phyloP scores from a whole-genome alignment of 2,329 filamentous ascomycete species.

The Cladophialophora immunda region DNA sequence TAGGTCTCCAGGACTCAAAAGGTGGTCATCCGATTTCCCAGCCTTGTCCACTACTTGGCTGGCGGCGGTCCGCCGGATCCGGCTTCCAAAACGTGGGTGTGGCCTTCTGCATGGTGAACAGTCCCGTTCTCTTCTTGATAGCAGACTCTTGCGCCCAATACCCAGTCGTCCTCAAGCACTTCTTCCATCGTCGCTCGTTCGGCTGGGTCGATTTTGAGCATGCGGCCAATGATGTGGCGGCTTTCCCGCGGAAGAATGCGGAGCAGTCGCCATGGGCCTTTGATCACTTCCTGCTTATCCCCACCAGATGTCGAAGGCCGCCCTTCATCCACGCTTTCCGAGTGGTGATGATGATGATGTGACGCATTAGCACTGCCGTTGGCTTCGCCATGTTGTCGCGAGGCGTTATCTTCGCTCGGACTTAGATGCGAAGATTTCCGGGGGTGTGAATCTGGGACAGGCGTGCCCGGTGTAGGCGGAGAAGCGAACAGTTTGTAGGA shows the following conservation, averaged over 20 bases:
- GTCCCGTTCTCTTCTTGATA: constrained; percentile 77
- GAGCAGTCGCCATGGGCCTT: constrained; percentile 89
- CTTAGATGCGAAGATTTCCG: constrained; percentile 42
- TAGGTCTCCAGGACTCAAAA: constrained; percentile 8
- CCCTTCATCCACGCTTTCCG: constrained; percentile 27
- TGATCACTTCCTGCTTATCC: constrained; percentile 79
- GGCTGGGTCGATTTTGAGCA: constrained; percentile 88
- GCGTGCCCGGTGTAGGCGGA: constrained; percentile 76
- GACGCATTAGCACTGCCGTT: constrained; percentile 33
- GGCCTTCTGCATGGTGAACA: constrained; percentile 76
- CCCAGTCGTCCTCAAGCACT: constrained; percentile 87
- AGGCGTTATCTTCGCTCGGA: constrained; percentile 25
- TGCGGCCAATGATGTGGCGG: constrained; percentile 85
- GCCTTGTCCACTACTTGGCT: constrained; percentile 31
- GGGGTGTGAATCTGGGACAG: constrained; percentile 52
- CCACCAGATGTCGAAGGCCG: constrained; percentile 34
- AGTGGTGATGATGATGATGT: constrained; percentile 38
- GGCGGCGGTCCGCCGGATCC: constrained; percentile 45
- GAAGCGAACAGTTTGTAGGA: constrained; percentile 93
- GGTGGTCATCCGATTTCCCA: not conserved
- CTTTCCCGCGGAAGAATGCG: constrained; percentile 88
- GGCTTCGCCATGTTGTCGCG: constrained; percentile 29
- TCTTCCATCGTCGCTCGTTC: constrained; percentile 85
- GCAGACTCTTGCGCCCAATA: constrained; percentile 84
- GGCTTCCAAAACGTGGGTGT: constrained; percentile 86